Percentiles rank a stretch among this genome's conserved stretches.
phyloP scores from a whole-genome alignment of 2,329 filamentous ascomycete species.

The Fusarium neocosmosporiellum region DNA sequence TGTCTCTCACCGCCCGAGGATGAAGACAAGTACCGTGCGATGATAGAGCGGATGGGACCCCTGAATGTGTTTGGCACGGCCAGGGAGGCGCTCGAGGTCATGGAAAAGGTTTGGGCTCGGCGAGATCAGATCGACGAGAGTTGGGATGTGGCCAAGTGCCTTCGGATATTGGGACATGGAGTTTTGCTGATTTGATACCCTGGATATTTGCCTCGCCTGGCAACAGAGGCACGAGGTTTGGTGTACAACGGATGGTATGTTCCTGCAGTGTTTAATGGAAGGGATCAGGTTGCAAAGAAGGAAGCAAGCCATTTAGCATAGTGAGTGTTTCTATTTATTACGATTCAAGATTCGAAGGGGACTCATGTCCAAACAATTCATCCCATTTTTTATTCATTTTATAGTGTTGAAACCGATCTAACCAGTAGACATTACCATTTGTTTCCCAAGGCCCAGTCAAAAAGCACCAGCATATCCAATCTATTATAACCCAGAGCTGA shows the following conservation, averaged over 20 bases:
- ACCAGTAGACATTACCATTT: conserved; percentile 45
- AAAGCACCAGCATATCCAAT: conserved; percentile 25
- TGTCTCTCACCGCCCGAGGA: conserved; percentile 54
- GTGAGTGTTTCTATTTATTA: not conserved
- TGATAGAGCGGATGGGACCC: conserved; percentile 55
- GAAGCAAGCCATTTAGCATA: not conserved
- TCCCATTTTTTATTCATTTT: conserved; percentile 36
- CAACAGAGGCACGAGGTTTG: not conserved
- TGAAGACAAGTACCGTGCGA: conserved; percentile 55
- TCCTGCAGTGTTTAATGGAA: not conserved
- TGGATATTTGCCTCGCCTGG: not conserved
- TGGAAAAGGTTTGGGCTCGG: conserved; percentile 59
- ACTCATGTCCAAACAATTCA: conserved; percentile 10
- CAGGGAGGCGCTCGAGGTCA: conserved; percentile 55
- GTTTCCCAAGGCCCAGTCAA: conserved; percentile 15
- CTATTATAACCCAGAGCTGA: conserved; percentile 23
- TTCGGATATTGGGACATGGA: conserved; percentile 54
- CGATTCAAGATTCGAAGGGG: conserved; percentile 11
- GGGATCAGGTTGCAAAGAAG: not conserved
- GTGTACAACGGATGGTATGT: not conserved
- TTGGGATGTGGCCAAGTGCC: conserved; percentile 58
- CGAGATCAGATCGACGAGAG: conserved; percentile 53
- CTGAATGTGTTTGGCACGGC: conserved; percentile 59
- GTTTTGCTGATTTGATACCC: conserved; percentile 53
- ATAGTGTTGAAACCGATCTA: conserved; percentile 36